Conservation (phyloP, 345 rosid species). For the Pugionium dolabratum region DNA sequence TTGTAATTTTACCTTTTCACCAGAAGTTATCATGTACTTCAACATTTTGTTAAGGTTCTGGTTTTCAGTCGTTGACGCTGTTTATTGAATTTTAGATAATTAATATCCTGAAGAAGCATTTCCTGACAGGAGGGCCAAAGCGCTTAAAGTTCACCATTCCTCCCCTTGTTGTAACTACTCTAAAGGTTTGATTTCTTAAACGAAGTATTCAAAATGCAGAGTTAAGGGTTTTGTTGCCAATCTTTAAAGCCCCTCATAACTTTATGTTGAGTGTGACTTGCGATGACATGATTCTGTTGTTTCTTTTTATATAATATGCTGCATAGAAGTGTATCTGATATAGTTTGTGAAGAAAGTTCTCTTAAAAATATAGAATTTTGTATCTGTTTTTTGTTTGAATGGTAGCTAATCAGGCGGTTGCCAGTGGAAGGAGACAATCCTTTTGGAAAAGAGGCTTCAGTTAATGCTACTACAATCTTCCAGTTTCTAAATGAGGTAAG, state of each 20-base stretch:
- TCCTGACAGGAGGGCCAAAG: conserved; percentile 89
- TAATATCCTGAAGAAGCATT: conserved; percentile 64
- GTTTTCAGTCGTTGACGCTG: conserved; percentile 28
- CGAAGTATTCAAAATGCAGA: conserved; percentile 12
- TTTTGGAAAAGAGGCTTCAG: conserved; percentile 74
- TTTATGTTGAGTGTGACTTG: conserved; percentile 21
- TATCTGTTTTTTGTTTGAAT: conserved; percentile 3
- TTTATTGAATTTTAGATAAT: conserved; percentile 65
- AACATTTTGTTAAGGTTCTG: conserved; percentile 17
- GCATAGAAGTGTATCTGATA: conserved; percentile 21
- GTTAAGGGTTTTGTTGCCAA: not conserved
- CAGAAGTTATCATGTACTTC: conserved; percentile 13
- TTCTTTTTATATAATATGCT: conserved; percentile 11
- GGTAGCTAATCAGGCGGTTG: conserved; percentile 77
- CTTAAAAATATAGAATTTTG: not conserved
- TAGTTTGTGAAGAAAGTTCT: conserved; percentile 4
- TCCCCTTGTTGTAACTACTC: conserved; percentile 82
- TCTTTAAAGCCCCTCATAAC: not conserved
- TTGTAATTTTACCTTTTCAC: conserved; percentile 18
- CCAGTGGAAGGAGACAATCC: conserved; percentile 90
- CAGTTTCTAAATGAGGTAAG: conserved; percentile 88
- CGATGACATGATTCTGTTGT: conserved; percentile 20
- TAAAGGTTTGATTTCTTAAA: conserved; percentile 61
- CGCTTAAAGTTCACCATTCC: conserved; percentile 91
- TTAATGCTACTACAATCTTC: conserved; percentile 80